Evolutionary conservation across 345 rosid genomes (phyloP), one percentile per base, ranked within the genome.

Genomic region (Gossypium arboreum): DNA sequence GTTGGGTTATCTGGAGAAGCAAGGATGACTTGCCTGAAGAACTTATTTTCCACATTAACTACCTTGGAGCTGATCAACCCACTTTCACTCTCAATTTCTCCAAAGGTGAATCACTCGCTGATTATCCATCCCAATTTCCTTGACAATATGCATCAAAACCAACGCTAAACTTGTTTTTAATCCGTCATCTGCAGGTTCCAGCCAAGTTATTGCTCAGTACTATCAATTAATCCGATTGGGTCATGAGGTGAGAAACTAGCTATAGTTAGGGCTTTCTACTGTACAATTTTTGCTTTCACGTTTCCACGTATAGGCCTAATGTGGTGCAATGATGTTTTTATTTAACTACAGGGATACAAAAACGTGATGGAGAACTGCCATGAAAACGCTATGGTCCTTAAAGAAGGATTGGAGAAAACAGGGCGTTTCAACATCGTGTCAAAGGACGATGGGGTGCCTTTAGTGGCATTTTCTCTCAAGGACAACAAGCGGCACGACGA

Each of bases 81-180:
- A 94, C 98, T 9, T 92, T 94, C 80, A 94, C 98, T 59, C 98
- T 94, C 79, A 92, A 94, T 75, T 94, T 94, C 91, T 94, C 98
- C 39, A 92, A 94, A 70, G 98, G 68, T 94, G 7, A 17, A 11
- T 16, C 7, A 16, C 3, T 45, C 50, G 41, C 41, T 34, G 41
- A 5, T 34, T 34, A 34, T 34, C 22, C 12, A 34, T 34, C n/a
- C 47, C 68, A 34, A 63, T 63, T 61, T 61, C 44, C 44, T 61
- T 61, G 66, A 29, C 34, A 11, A 24, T 20, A 24, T 9, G 27
- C 9, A 4, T 12, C 8, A 24, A 9, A 45, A 9, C 66, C 8
- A 48, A 41, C 2, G 0, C 76, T 3, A 80, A 79, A 22, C 76
- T 71, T 75, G 25, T 27, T n/a, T 8, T 34, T 34, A 34, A 34